A percentile compares a stretch with the other conserved stretches of the same genome.
phyloP scores from a whole-genome alignment of 2,329 filamentous ascomycete species.

The Cytospora paraplurivora region DNA sequence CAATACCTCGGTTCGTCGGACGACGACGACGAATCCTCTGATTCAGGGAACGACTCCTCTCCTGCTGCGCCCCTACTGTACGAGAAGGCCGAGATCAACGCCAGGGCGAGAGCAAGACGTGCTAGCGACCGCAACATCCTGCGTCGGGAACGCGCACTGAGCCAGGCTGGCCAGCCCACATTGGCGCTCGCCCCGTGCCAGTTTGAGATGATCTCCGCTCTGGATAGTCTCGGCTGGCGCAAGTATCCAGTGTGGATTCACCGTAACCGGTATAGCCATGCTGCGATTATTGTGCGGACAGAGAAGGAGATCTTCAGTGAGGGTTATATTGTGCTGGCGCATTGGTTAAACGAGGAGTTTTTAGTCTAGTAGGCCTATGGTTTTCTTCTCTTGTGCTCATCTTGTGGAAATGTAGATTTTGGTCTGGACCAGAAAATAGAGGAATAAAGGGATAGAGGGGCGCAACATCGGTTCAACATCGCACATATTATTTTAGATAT shows the following conservation, averaged over 20 bases:
- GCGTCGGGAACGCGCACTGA: constrained; percentile 43
- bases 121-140: constrained; percentile 42
- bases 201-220: constrained; percentile 78
- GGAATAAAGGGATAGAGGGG: neutral
- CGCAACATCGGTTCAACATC: neutral
- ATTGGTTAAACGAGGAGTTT: constrained; percentile 82
- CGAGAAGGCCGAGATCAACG: constrained; percentile 36
- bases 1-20: constrained; percentile 65
- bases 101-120: constrained; percentile 32
- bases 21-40: constrained; percentile 23
- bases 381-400: too few relatives aligned
- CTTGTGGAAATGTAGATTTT: neutral
- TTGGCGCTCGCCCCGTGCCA: constrained; percentile 79
- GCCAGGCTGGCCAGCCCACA: constrained; percentile 59
- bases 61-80: constrained; percentile 4
- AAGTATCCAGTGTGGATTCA: constrained; percentile 75
- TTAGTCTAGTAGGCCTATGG: constrained; percentile 46
- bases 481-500: neutral
- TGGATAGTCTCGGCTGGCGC: constrained; percentile 67
- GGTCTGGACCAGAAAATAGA: neutral
- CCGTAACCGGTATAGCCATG: constrained; percentile 79
- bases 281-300: constrained; percentile 82
- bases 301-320: constrained; percentile 71
- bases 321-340: constrained; percentile 73
- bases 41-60: constrained; percentile 18